A percentile compares a stretch with the other conserved stretches of the same genome.
These are phyloP conservation scores for Spongispora temasekensis DNA, from an alignment of 1,284 basidiomycete species.

Conservation along the genomic window DNA sequence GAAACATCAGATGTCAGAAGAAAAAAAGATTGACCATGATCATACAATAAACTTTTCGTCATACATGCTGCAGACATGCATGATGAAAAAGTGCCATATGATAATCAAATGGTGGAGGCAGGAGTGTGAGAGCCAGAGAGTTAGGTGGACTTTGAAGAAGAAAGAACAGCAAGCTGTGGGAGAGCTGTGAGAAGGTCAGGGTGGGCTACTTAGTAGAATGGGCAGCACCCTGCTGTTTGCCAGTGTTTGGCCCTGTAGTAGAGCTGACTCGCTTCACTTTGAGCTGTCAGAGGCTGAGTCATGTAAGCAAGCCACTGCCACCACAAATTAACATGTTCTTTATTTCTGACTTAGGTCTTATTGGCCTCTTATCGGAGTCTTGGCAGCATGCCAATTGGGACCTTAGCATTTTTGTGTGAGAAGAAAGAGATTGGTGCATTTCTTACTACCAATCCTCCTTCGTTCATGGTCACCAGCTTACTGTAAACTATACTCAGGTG, in stretches of 20 bases:
- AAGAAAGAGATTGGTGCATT: background rate
- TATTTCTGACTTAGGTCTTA: too few species aligned
- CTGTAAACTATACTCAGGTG: background rate
- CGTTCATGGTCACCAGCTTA: too few species aligned
- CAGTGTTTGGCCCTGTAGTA: background rate
- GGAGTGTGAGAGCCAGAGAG: too few species aligned
- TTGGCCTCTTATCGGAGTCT: too few species aligned
- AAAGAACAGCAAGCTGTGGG: too few species aligned
- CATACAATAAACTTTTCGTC: background rate
- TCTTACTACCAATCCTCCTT: background rate
- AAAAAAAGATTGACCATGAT: background rate
- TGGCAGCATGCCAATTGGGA: too few species aligned
- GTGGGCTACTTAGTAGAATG: background rate
- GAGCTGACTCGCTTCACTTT: background rate
- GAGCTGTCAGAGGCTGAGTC: too few species aligned
- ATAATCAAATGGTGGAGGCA: background rate
- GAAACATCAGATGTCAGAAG: background rate
- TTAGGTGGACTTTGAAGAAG: too few species aligned
- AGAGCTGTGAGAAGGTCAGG: background rate
- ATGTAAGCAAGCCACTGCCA: too few species aligned
- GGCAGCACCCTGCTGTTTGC: background rate
- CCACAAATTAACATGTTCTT: too few species aligned
- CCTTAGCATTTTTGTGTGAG: too few species aligned
- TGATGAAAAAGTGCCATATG: background rate
- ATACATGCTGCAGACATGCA: background rate